Conservation (phyloP, 1,139 yeast species). For the Yamadazyma dendronema region DNA sequence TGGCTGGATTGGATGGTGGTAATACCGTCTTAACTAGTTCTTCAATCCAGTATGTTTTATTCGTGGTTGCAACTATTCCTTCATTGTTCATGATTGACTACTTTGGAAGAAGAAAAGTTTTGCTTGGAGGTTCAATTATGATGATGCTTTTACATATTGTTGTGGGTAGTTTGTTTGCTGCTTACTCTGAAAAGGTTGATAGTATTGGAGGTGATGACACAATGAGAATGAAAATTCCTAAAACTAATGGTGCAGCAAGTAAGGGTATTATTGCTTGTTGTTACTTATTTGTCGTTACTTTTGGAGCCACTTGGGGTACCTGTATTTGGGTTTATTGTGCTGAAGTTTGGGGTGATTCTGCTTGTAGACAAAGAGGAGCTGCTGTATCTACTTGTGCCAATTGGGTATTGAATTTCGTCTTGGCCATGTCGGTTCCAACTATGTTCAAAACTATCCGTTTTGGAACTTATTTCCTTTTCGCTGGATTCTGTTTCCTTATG, state of each 20-base stretch:
- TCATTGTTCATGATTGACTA: conserved; percentile 47
- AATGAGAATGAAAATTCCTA: conserved; percentile 41
- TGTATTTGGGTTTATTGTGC: conserved; percentile 53
- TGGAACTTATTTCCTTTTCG: conserved; percentile 44
- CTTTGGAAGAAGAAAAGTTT: conserved; percentile 53
- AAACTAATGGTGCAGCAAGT: conserved; percentile 33
- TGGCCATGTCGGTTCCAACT: conserved; percentile 44
- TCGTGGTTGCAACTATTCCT: conserved; percentile 42
- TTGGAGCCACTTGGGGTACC: conserved; percentile 54
- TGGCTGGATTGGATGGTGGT: conserved; percentile 32
- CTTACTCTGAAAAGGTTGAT: conserved; percentile 35
- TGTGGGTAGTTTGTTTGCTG: conserved; percentile 45
- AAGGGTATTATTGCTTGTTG: conserved; percentile 52
- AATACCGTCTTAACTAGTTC: conserved; percentile 27
- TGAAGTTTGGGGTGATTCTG: conserved; percentile 47
- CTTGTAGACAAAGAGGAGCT: conserved; percentile 52
- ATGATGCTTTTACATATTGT: conserved; percentile 46
- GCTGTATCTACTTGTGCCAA: conserved; percentile 46
- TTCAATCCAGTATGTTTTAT: conserved; percentile 35
- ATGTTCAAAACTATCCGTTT: conserved; percentile 30
- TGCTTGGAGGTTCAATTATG: conserved; percentile 41
- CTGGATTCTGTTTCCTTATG: conserved; percentile 48
- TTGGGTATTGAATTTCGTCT: conserved; percentile 48
- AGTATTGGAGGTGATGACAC: conserved; percentile 33
- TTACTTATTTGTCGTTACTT: conserved; percentile 47